These are phyloP conservation scores for Blastocystis sp. DNA, from an alignment of 352 stramenopile genomes.

Conservation along the genomic window DNA sequence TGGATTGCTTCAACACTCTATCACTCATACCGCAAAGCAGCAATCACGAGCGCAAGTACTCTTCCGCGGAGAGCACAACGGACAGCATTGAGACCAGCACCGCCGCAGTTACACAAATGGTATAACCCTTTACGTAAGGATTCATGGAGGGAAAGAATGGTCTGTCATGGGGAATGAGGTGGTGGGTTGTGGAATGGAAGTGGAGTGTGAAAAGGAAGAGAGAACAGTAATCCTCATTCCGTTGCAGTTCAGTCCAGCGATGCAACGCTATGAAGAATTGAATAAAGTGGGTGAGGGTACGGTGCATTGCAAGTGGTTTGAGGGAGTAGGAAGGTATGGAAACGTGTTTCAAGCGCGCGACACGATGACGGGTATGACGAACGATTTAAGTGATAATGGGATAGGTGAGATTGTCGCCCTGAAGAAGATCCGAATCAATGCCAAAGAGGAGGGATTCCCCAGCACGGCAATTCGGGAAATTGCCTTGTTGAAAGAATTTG, in stretches of 20 bases:
- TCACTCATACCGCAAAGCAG: not conserved
- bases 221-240: not conserved
- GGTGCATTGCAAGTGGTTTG: not conserved
- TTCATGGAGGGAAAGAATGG: not conserved
- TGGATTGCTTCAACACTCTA: not conserved
- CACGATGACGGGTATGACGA: slow-evolving; percentile 79
- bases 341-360: slow-evolving; percentile 99
- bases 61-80: slow-evolving; percentile 9
- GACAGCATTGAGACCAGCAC: slow-evolving; percentile 32
- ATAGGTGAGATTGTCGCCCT: slow-evolving; percentile 94
- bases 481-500: slow-evolving; percentile 93
- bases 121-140: slow-evolving; percentile 33
- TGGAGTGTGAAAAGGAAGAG: too few species aligned
- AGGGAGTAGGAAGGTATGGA: slow-evolving; percentile 82
- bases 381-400: slow-evolving; percentile 78
- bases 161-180: too few species aligned
- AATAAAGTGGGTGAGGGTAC: slow-evolving; percentile 87
- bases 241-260: slow-evolving; percentile 50
- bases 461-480: slow-evolving; percentile 98
- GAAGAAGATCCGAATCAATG: slow-evolving; percentile 99
- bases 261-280: slow-evolving; percentile 90
- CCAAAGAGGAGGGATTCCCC: slow-evolving; percentile 93
- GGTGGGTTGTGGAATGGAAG: too few species aligned
- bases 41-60: slow-evolving; percentile 18
- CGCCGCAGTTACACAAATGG: slow-evolving; percentile 12